Evolutionary conservation across 2,329 filamentous ascomycete species (phyloP).

Genomic region (Westerdykella sp.): DNA sequence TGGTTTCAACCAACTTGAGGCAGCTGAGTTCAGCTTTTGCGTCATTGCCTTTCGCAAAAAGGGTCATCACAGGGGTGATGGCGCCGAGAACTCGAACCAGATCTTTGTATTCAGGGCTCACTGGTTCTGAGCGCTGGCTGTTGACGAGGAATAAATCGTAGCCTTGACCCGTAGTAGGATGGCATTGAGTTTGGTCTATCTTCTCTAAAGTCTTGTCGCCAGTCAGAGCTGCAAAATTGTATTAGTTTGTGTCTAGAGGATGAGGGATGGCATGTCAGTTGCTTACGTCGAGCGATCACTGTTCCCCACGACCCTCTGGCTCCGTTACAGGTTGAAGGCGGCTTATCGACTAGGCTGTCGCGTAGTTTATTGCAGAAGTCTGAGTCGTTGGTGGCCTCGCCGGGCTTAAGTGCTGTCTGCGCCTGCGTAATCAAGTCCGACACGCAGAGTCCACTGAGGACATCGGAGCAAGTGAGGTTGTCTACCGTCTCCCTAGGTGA

Average conservation of each 20-base stretch:
- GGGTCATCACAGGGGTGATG: slow-evolving; percentile 4
- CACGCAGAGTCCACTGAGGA: slow-evolving; percentile 1
- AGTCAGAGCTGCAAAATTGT: background rate
- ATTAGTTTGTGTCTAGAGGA: too few species aligned
- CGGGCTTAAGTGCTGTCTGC: background rate
- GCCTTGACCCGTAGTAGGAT: slow-evolving; percentile 4
- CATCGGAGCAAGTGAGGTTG: slow-evolving; percentile 2
- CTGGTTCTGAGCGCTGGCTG: background rate
- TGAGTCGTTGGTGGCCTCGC: background rate
- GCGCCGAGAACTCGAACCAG: too few species aligned
- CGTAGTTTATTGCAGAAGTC: slow-evolving; percentile 2
- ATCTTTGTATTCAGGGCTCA: background rate
- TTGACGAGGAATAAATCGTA: background rate
- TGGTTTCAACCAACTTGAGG: slow-evolving; percentile 1
- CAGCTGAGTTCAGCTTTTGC: background rate
- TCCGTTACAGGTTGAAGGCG: slow-evolving; percentile 2
- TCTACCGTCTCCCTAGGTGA: background rate
- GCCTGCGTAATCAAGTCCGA: slow-evolving; percentile 3
- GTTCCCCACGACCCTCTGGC: slow-evolving; percentile 2
- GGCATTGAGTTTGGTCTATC: background rate
- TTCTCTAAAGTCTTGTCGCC: background rate
- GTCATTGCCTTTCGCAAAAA: slow-evolving; percentile 1
- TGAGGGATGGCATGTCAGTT: background rate
- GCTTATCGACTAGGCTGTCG: background rate
- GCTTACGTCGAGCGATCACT: slow-evolving; percentile 2